Conservation (phyloP, 768 basidiomycete genomes). For the Solioccasus polychromus region DNA sequence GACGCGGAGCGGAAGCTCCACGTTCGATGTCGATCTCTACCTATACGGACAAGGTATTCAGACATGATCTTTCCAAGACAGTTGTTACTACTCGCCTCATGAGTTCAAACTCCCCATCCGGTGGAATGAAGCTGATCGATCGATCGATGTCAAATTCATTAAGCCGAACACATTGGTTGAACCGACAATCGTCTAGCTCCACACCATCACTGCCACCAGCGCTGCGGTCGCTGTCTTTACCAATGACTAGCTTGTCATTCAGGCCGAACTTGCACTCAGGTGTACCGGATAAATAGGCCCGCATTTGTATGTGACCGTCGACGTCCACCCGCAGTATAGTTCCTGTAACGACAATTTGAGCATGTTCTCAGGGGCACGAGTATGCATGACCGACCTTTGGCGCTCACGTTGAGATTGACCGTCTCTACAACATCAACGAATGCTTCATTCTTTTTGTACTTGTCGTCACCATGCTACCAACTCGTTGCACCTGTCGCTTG, state of each 20-base stretch:
- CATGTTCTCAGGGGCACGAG: neutral
- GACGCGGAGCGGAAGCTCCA: constrained; percentile 88
- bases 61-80: constrained; percentile 1
- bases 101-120: constrained; percentile 97
- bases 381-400: constrained; percentile 57
- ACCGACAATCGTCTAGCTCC: constrained; percentile 96
- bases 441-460: constrained; percentile 99
- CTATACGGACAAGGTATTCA: constrained; percentile 38
- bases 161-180: constrained; percentile 96
- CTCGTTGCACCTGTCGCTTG: constrained; percentile 97
- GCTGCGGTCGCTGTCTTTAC: constrained; percentile 67
- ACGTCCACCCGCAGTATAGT: constrained; percentile 91
- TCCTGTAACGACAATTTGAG: constrained; percentile 44
- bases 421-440: constrained; percentile 99
- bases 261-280: constrained; percentile 99
- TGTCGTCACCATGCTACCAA: constrained; percentile 94
- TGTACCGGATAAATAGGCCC: constrained; percentile 93
- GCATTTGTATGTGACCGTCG: constrained; percentile 97
- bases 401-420: constrained; percentile 95
- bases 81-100: constrained; percentile 70
- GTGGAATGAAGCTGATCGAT: constrained; percentile 96
- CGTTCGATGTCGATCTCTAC: constrained; percentile 93
- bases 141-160: constrained; percentile 92
- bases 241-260: constrained; percentile 97
- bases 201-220: constrained; percentile 67